These are phyloP conservation scores for Dothistroma pini DNA, from an alignment of 2,329 filamentous ascomycete species.

Conservation along the genomic window DNA sequence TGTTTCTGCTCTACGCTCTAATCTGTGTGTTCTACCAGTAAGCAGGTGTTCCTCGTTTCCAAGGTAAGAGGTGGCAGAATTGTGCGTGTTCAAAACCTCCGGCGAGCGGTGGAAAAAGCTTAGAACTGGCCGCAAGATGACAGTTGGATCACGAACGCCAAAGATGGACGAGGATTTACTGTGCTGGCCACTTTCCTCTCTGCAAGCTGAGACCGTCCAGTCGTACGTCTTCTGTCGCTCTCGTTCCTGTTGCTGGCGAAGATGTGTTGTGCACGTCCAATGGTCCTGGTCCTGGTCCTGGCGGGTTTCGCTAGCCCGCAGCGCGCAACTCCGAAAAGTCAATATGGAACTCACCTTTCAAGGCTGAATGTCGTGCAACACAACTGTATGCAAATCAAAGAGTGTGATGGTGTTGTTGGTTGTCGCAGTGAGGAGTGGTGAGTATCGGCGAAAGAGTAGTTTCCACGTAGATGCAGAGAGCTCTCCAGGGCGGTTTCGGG, in stretches of 20 bases:
- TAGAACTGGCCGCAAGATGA: not conserved
- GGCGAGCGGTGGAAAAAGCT: constrained; percentile 6
- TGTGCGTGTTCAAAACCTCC: not conserved
- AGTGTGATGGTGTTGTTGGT: not conserved
- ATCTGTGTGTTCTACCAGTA: constrained; percentile 18
- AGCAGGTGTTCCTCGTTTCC: constrained; percentile 18
- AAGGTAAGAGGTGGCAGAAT: not conserved
- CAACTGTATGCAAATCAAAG: not conserved
- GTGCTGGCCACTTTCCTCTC: not conserved
- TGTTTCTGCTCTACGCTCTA: constrained; percentile 31
- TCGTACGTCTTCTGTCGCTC: not conserved
- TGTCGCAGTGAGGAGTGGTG: not conserved
- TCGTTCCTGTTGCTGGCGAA: not conserved
- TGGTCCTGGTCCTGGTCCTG: not conserved
- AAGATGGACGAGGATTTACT: not conserved
- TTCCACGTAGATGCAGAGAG: not conserved
- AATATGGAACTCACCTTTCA: not conserved
- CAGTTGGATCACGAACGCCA: not conserved
- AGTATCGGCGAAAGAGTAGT: not conserved
- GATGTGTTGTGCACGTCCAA: not conserved
- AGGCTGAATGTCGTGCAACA: not conserved
- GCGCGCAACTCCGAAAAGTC: not conserved
- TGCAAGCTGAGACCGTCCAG: too few relatives aligned
- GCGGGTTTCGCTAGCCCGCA: not conserved
- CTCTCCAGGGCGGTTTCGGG: not conserved